Evolutionary conservation across 352 stramenopile genomes (phyloP), one percentile per base, ranked within the genome.

Genomic region (Pythium volutum): DNA sequence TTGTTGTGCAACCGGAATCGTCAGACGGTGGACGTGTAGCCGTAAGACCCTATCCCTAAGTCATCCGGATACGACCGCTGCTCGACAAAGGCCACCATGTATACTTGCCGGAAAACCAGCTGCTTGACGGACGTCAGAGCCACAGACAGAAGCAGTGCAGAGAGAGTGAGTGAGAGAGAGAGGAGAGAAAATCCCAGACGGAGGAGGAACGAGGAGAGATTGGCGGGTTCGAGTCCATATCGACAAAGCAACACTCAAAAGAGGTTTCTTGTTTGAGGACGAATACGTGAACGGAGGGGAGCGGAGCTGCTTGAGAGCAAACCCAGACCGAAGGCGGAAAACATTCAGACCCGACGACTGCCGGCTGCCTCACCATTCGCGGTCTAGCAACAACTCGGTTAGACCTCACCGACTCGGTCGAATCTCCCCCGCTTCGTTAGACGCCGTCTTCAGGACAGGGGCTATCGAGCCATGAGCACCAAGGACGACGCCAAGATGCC

Each of bases 401-500:
- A 57, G 23, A 43, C 31, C 31, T 36, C 8, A 36, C 31, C 31
- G 31, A 52, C 54, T 29, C 25, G 20, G 55, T 41, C 33, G 47
- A 51, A 53, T 39, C 48, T 61, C 29, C 26, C 36, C 29, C 20
- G 2, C 58, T 31, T 39, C 33, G 27, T 50, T 31, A 48, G 46
- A 58, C 29, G 27, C 48, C 20, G 25, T 22, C 16, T n/a, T 55
- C 20, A 22, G n/a, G 8, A 54, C 14, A 29, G n/a, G 47, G 43
- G 36, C 48, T 33, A 22, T 47, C 14, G 29, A 26, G 63, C n/a
- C 50, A 82, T 81, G 69, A 86, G 70, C 64, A 31, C 36, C 58
- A 67, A 67, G 54, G 69, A 79, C 41, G 71, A 77, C 38, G 75
- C 79, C 67, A 82, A 81, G 49, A 70, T 74, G 14, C 73, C 80